Base-by-base conservation (phyloP, 352 stramenopile species). In the Sclerospora graminicola region DNA sequence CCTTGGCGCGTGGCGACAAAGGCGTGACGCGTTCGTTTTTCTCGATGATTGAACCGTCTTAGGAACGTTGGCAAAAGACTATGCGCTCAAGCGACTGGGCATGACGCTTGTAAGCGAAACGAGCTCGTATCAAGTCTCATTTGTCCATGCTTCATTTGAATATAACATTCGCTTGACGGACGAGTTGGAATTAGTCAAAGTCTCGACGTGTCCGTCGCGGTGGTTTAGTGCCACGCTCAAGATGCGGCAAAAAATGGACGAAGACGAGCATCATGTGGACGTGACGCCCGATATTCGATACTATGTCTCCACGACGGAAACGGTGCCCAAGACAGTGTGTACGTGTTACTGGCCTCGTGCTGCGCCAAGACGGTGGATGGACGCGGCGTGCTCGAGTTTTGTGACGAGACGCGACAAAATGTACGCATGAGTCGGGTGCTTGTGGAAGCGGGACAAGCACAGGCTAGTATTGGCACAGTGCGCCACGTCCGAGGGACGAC, bases 191-290 rank as follows among this genome's bases (percentile, higher is more conserved):
- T 52, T 87, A n/a, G n/a, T n/a, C n/a, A n/a, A n/a, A n/a, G n/a
- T n/a, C n/a, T n/a, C n/a, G n/a, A n/a, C n/a, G n/a, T 10, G 63
- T 67, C 61, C 78, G 23, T 69, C 60, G 15, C 69, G 78, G 4
- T 89, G 75, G 78, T 83, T 89, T 41, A 85, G 66, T 35, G 52
- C 75, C 13, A 89, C 78, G 33, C 47, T 89, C 28, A 89, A 89
- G n/a, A n/a, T n/a, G n/a, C n/a, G n/a, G n/a, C n/a, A n/a, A n/a
- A n/a, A n/a, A n/a, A n/a, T n/a, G n/a, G n/a, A n/a, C n/a, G n/a
- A n/a, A n/a, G n/a, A n/a, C n/a, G n/a, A n/a, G n/a, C n/a, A n/a
- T n/a, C n/a, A n/a, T n/a, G n/a, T n/a, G n/a, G n/a, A n/a, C n/a
- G n/a, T n/a, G n/a, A n/a, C n/a, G n/a, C n/a, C n/a, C 0, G 78